These are phyloP conservation scores for Actinomucor elegans DNA, from an alignment of 371 early-diverging fungal species.

Conservation along the genomic window DNA sequence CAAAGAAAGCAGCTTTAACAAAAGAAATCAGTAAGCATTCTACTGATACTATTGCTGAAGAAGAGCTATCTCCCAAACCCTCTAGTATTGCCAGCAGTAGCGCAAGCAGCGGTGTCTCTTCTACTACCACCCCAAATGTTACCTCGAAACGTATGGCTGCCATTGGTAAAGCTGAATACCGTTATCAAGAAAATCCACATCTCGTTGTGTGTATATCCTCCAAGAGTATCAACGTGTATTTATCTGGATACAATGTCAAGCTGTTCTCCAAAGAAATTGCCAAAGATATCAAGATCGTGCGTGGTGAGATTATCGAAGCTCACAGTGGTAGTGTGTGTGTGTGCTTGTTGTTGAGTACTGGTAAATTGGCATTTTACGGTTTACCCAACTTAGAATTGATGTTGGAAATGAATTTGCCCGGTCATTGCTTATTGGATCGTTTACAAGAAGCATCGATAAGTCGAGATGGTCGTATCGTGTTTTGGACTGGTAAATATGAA, in stretches of 20 bases:
- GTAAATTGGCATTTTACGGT: slow-evolving; percentile 24
- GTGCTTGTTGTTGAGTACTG: slow-evolving; percentile 21
- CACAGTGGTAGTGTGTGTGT: slow-evolving; percentile 32
- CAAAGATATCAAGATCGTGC: slow-evolving; percentile 11
- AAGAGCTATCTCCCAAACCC: not conserved
- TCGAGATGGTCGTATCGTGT: slow-evolving; percentile 49
- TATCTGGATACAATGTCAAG: slow-evolving; percentile 36
- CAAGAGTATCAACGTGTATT: slow-evolving; percentile 8
- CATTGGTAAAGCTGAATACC: slow-evolving; percentile 31
- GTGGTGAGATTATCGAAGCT: slow-evolving; percentile 19
- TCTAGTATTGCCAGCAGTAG: slow-evolving; percentile 6
- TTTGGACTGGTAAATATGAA: slow-evolving; percentile 49
- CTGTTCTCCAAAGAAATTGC: slow-evolving; percentile 22
- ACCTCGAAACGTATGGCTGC: slow-evolving; percentile 25
- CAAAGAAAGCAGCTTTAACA: not conserved
- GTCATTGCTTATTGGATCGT: slow-evolving; percentile 1
- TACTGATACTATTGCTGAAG: not conserved
- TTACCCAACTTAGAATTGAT: slow-evolving; percentile 31
- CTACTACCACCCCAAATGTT: not conserved
- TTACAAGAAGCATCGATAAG: slow-evolving; percentile 34
- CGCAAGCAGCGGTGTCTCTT: not conserved
- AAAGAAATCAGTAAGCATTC: slow-evolving; percentile 9
- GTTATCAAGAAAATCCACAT: slow-evolving; percentile 39
- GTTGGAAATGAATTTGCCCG: slow-evolving; percentile 11
- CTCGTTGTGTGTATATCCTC: slow-evolving; percentile 23